A percentile compares a stretch with the other conserved stretches of the same genome.
These are phyloP conservation scores for Kuraishia hungarica DNA, from an alignment of 805 yeast species.

Conservation along the genomic window DNA sequence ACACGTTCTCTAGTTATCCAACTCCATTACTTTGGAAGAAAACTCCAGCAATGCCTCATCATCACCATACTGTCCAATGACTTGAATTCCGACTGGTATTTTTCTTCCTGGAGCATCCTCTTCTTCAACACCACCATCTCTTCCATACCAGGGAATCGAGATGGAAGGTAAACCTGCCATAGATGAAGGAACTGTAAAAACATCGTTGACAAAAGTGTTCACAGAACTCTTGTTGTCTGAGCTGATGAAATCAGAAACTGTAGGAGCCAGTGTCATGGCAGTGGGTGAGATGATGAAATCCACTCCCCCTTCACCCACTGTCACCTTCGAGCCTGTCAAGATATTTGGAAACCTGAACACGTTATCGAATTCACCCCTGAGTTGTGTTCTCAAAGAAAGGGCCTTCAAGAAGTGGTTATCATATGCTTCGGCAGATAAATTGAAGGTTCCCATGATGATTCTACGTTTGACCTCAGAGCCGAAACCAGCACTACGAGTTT, in stretches of 20 bases:
- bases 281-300: slow-evolving; percentile 78
- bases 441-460: slow-evolving; percentile 78
- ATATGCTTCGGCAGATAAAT: slow-evolving; percentile 67
- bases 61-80: slow-evolving; percentile 81
- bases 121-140: slow-evolving; percentile 13
- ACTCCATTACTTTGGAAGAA: neutral
- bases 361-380: slow-evolving; percentile 58
- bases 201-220: slow-evolving; percentile 70
- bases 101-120: neutral
- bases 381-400: slow-evolving; percentile 46
- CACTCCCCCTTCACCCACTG: slow-evolving; percentile 45
- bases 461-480: slow-evolving; percentile 82
- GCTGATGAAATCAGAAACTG: slow-evolving; percentile 31
- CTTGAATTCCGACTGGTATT: slow-evolving; percentile 57
- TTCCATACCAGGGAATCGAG: slow-evolving; percentile 49
- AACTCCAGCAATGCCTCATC: slow-evolving; percentile 52
- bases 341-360: slow-evolving; percentile 49
- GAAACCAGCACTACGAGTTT: slow-evolving; percentile 58
- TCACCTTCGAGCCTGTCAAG: slow-evolving; percentile 12
- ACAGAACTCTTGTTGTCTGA: slow-evolving; percentile 29
- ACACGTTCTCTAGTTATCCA: neutral
- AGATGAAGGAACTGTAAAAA: slow-evolving; percentile 83
- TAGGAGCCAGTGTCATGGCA: slow-evolving; percentile 47
- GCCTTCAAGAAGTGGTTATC: slow-evolving; percentile 74
- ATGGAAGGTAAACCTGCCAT: slow-evolving; percentile 88